These are phyloP conservation scores for Phytophthora pluvialis DNA, from an alignment of 352 stramenopile species.

Conservation along the genomic window DNA sequence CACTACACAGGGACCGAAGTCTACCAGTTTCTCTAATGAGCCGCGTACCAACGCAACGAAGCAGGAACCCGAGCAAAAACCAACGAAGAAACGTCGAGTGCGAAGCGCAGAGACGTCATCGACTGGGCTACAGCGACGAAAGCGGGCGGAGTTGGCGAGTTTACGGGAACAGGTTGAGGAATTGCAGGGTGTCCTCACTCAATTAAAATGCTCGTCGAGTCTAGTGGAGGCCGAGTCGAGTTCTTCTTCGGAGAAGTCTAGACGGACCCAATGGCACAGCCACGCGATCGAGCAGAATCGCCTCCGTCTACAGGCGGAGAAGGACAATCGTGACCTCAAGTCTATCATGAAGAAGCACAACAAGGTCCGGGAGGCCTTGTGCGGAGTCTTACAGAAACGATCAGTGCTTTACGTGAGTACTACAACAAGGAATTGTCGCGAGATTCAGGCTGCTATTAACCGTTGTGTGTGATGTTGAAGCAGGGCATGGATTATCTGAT, in stretches of 20 bases:
- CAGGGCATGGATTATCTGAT: constrained; percentile 22
- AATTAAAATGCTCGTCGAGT: constrained; percentile 14
- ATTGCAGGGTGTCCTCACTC: constrained; percentile 17
- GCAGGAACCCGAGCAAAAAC: constrained; percentile 6
- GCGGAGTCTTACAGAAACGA: constrained; percentile 23
- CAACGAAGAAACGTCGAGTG: constrained; percentile 22
- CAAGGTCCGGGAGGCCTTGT: constrained; percentile 17
- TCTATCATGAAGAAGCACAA: constrained; percentile 25
- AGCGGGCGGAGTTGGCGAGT: constrained; percentile 25
- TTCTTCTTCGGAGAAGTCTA: not conserved
- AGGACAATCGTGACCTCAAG: constrained; percentile 34
- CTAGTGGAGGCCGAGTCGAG: not conserved
- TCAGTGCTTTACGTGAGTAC: constrained; percentile 24
- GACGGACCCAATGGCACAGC: constrained; percentile 4
- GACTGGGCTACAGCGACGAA: constrained; percentile 19
- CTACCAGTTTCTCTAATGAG: not conserved
- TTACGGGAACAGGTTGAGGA: constrained; percentile 29
- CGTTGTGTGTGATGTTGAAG: not conserved
- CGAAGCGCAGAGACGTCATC: constrained; percentile 21
- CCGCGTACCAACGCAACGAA: not conserved
- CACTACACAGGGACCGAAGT: not conserved
- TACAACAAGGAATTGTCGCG: not conserved
- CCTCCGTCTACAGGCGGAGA: constrained; percentile 25
- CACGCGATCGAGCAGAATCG: constrained; percentile 18
- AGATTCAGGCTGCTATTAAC: too few species aligned